Evolutionary conservation across 164 flowering plant genomes (phyloP).

Genomic region (Aristolochia californica): DNA sequence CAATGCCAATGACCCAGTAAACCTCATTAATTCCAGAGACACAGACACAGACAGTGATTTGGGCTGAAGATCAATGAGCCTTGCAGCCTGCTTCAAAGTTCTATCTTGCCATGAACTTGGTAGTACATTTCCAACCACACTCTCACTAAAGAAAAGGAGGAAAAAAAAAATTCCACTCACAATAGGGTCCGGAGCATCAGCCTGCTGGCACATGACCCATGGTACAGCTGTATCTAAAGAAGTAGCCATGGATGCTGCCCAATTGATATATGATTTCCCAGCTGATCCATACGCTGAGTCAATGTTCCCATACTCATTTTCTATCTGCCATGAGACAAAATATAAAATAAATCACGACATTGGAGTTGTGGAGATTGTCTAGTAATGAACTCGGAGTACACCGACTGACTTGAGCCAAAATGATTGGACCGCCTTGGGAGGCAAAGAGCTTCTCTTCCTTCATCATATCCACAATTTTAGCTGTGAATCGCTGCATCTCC

Average conservation of each 20-base stretch:
- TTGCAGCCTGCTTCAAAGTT: not conserved
- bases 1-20: not conserved
- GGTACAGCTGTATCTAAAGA: constrained; percentile 92
- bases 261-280: constrained; percentile 63
- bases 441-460: constrained; percentile 85
- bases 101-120: not conserved
- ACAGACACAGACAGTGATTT: not conserved
- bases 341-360: not conserved
- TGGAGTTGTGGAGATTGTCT: too few relatives aligned
- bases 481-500: constrained; percentile 85
- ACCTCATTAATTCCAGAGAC: constrained; percentile 2
- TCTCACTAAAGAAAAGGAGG: not conserved
- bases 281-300: constrained; percentile 51
- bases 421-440: constrained; percentile 98
- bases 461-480: constrained; percentile 82
- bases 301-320: constrained; percentile 91
- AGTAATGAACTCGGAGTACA: not conserved
- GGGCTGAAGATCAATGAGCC: too few relatives aligned
- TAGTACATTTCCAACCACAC: too few relatives aligned
- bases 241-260: constrained; percentile 89
- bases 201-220: constrained; percentile 99
- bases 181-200: constrained; percentile 87
- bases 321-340: constrained; percentile 48
- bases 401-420: constrained; percentile 70
- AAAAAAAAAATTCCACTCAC: constrained; percentile 32